Base-by-base conservation (phyloP, 2,329 filamentous ascomycete species). In the Niveomyces coronatus region DNA sequence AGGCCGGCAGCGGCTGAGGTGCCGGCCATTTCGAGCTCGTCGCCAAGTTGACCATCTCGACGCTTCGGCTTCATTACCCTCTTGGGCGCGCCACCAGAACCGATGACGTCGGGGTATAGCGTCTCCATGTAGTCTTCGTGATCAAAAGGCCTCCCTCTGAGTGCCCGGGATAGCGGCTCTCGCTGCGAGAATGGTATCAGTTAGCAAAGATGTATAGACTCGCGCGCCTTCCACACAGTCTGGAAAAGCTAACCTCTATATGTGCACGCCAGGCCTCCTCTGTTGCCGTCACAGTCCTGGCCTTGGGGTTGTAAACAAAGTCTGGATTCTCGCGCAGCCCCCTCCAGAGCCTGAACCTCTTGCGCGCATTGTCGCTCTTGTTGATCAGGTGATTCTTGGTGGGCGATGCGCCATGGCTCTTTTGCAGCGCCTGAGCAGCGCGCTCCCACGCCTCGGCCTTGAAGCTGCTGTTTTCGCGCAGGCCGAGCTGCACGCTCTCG, bases 341-440 rank as follows among this genome's bases (percentile, higher is more conserved):
- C 14, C 73, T 59, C 73, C 73, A 77, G 37, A 76, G 58, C n/a
- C 73, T 69, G 44, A 76, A 77, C 49, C 73, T 71, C 54, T 77
- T 77, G 35, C 73, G 65, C 42, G 73, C 73, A 53, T 77, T 77
- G 56, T 77, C 73, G 45, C 70, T 74, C 58, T 77, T 77, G 60
- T 77, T 77, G 54, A 77, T 74, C 24, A 77, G 66, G 39, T 77
- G 73, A 47, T 65, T 69, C 57, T 76, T 76, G 44, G 72, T 67
- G n/a, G 72, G 71, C 45, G 65, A 74, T 31, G 72, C 71, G 49
- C 62, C 62, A 48, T 76, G 73, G 38, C 64, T 65, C 20, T 71
- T 68, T 55, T 70, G 65, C 39, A 77, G 56, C 22, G 70, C 71
- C 32, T 63, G 58, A 39, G 67, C 65, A 31, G 73, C 73, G 45